Evolutionary conservation across 2,329 filamentous ascomycete genomes (phyloP), one percentile per base, ranked within the genome.

Genomic region (Penicillium palitans): DNA sequence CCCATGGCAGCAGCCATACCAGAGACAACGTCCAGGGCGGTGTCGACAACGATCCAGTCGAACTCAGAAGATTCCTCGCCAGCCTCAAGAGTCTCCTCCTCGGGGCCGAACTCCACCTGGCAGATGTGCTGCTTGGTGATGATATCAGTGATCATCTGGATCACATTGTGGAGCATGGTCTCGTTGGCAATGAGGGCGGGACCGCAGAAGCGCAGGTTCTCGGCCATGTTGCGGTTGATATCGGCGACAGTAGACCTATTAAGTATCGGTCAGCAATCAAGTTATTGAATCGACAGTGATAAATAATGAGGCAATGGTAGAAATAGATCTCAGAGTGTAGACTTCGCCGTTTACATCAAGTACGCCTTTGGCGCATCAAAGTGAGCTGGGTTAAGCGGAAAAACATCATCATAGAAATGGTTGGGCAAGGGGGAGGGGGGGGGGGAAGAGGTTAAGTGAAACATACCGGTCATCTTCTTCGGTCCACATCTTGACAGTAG

Each of bases 311-410:
- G 25, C 39, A 63, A 66, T 53, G 29, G 21, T 64, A 56, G 63
- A 54, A 39, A 66, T 63, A 52, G 58, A 68, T 78, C 81, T 78
- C 77, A 78, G 71, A 74, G 1, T 77, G 76, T 61, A 73, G 68
- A 76, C 82, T 85, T 84, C 89, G 91, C 81, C 64, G 79, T 96
- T 95, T 88, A 88, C 91, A 91, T 90, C 91, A 96, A 87, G 80
- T 87, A 87, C 90, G 86, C 74, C 79, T 84, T 80, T 84, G 80
- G 80, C 84, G 90, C 88, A 88, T 98, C 90, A 90, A 91, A 96
- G 93, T 97, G 93, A 97, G 93, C 93, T 97, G 93, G 92, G 93
- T 93, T 93, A 93, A 72, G 93, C 91, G 90, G 87, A 78, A 81
- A 58, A 58, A 85, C 82, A 79, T 96, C 92, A 97, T 97, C 92